Conservation (phyloP, 2,329 filamentous ascomycete species). For the Calonectria pseudoreteaudii region DNA sequence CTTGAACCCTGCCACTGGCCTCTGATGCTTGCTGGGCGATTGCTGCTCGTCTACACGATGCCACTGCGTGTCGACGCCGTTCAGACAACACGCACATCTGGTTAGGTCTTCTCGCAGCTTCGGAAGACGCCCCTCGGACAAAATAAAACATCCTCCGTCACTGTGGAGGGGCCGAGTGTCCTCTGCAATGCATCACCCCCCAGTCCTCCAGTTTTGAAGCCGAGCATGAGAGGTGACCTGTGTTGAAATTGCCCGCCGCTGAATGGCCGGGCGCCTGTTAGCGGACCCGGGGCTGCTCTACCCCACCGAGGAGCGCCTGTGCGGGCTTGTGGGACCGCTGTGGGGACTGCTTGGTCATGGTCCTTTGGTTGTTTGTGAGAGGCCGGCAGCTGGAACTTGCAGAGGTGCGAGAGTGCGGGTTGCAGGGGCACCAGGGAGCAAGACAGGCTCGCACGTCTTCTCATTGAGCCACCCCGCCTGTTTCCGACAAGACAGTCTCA, state of each 20-base stretch:
- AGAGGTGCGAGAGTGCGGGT: not conserved
- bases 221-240: constrained; percentile 10
- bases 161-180: constrained; percentile 9
- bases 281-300: constrained; percentile 15
- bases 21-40: not conserved
- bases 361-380: constrained; percentile 37
- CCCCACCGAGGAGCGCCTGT: constrained; percentile 19
- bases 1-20: not conserved
- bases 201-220: not conserved
- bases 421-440: constrained; percentile 22
- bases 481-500: not conserved
- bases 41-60: not conserved
- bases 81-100: not conserved
- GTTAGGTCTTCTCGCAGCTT: not conserved
- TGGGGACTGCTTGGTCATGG: constrained; percentile 39
- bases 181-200: not conserved
- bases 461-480: not conserved
- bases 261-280: constrained; percentile 38
- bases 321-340: constrained; percentile 33
- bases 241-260: constrained; percentile 35
- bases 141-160: constrained; percentile 1
- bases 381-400: constrained; percentile 17
- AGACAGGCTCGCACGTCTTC: not conserved
- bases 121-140: not conserved
- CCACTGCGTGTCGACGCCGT: not conserved